These are phyloP conservation scores for Mycena metata DNA, from an alignment of 768 basidiomycete species.

Conservation along the genomic window DNA sequence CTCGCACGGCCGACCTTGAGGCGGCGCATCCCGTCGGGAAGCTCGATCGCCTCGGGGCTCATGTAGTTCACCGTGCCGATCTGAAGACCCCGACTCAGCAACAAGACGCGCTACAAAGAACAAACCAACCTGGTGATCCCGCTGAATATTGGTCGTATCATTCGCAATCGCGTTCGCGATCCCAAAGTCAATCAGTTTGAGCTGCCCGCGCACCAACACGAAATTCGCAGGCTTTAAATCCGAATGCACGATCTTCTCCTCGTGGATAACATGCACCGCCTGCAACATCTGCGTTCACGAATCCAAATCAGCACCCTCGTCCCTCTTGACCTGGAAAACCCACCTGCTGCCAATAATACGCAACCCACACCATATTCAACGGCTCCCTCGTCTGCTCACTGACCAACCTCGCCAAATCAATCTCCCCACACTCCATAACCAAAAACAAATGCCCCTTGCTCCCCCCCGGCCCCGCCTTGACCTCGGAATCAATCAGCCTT, in stretches of 20 bases:
- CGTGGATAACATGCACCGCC: slow-evolving; percentile 98
- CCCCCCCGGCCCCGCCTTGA: slow-evolving; percentile 78
- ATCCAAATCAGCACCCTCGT: too few relatives aligned
- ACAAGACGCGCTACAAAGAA: slow-evolving; percentile 5
- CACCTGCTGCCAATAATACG: slow-evolving; percentile 98
- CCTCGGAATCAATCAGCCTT: slow-evolving; percentile 90
- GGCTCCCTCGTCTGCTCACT: slow-evolving; percentile 87
- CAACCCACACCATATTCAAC: slow-evolving; percentile 93
- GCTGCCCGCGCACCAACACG: slow-evolving; percentile 92
- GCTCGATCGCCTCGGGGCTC: slow-evolving; percentile 97
- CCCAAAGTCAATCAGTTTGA: slow-evolving; percentile 99
- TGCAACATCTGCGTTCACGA: slow-evolving; percentile 85
- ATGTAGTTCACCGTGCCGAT: slow-evolving; percentile 99
- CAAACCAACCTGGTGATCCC: slow-evolving; percentile 86
- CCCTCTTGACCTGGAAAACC: slow-evolving; percentile 32
- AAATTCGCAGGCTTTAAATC: slow-evolving; percentile 99
- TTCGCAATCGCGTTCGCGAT: slow-evolving; percentile 99
- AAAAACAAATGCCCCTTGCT: slow-evolving; percentile 83
- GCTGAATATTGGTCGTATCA: slow-evolving; percentile 97
- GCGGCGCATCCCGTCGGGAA: slow-evolving; percentile 87
- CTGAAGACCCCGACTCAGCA: slow-evolving; percentile 52
- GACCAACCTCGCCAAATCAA: slow-evolving; percentile 88
- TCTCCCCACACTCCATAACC: slow-evolving; percentile 98
- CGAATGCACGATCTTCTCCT: slow-evolving; percentile 98
- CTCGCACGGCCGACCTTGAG: slow-evolving; percentile 96